Evolutionary conservation across 2,329 filamentous ascomycete species (phyloP).

Genomic region (Colletotrichum graminicola): DNA sequence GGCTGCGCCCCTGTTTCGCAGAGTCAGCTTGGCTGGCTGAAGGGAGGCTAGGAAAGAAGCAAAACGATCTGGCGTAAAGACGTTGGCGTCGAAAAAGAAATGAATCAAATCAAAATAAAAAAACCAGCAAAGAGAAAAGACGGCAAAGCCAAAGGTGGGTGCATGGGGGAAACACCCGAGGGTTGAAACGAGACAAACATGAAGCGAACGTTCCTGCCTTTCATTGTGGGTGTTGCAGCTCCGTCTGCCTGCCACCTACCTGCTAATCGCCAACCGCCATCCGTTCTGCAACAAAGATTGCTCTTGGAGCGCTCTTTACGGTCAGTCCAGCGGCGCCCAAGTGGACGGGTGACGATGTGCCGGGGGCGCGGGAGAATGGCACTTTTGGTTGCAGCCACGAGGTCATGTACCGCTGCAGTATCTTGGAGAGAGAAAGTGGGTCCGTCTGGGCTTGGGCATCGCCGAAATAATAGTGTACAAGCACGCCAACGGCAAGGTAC

Average conservation of each 20-base stretch:
- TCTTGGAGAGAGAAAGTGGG: conserved; percentile 15
- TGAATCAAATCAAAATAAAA: background rate
- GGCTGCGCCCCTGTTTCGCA: conserved; percentile 9
- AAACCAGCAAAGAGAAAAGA: conserved; percentile 29
- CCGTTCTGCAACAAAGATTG: background rate
- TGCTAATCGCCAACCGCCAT: background rate
- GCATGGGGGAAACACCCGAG: conserved; percentile 21
- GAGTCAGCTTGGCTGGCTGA: conserved; percentile 10
- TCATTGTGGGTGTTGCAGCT: background rate
- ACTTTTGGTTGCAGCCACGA: conserved; percentile 36
- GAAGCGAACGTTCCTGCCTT: conserved; percentile 15
- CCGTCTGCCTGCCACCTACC: background rate
- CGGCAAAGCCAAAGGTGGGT: conserved; percentile 15
- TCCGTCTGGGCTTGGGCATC: background rate
- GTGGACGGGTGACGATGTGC: conserved; percentile 26
- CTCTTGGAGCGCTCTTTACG: background rate
- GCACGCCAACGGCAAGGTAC: conserved; percentile 2
- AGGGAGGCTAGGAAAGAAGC: conserved; percentile 10
- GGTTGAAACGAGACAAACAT: conserved; percentile 29
- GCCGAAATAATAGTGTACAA: background rate
- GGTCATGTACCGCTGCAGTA: conserved; percentile 38
- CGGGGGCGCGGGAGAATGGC: conserved; percentile 27
- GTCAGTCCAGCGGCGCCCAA: background rate
- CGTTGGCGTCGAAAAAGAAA: background rate
- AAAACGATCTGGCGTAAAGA: background rate